phyloP scores from a whole-genome alignment of 129 eudicot genomes.

The Ambrosia trifida region DNA sequence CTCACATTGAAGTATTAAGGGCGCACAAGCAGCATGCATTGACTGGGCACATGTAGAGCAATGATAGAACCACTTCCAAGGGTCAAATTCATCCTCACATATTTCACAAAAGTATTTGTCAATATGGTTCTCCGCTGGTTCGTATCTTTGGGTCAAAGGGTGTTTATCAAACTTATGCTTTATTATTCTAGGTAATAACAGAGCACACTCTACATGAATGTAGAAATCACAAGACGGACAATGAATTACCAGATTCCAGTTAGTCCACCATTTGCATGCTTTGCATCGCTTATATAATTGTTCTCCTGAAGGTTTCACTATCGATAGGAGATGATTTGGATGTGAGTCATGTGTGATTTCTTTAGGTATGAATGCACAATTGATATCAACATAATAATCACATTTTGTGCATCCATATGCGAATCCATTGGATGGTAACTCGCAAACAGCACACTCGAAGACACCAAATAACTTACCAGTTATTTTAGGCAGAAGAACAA shows the following conservation, averaged over 20 bases:
- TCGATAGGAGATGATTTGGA: slow-evolving; percentile 7
- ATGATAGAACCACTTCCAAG: too few species aligned
- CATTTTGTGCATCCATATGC: slow-evolving; percentile 5
- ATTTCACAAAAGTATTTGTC: too few species aligned
- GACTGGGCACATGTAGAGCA: too few species aligned
- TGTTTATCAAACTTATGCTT: slow-evolving; percentile 17
- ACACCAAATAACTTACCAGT: neutral
- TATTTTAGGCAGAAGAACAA: neutral
- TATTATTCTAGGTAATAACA: neutral
- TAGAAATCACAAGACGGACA: slow-evolving; percentile 7
- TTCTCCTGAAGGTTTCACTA: neutral
- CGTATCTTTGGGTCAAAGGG: slow-evolving; percentile 9
- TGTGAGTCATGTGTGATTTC: slow-evolving; percentile 17
- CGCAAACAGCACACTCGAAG: neutral
- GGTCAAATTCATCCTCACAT: too few species aligned
- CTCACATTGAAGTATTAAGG: too few species aligned
- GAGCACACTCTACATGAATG: neutral
- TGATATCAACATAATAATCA: neutral
- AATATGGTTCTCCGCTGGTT: slow-evolving; percentile 12
- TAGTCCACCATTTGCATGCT: too few species aligned
- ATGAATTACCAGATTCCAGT: neutral
- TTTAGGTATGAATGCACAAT: slow-evolving; percentile 5
- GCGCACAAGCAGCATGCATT: too few species aligned
- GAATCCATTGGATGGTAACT: neutral
- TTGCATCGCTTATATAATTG: neutral